phyloP scores from a whole-genome alignment of 2,329 filamentous ascomycete genomes.

The Helminthosporium solani region DNA sequence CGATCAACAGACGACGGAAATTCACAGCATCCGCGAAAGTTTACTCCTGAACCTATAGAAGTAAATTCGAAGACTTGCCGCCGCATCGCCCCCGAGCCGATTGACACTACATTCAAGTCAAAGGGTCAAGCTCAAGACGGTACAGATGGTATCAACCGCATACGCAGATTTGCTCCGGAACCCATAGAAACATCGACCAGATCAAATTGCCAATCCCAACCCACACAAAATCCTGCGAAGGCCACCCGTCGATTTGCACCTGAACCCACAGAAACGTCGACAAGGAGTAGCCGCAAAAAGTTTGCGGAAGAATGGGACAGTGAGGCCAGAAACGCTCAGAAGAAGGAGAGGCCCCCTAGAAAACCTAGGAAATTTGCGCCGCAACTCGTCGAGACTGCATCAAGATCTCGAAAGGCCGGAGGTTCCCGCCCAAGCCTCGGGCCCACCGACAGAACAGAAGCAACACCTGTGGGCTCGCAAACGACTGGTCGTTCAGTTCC shows the following conservation, averaged over 20 bases:
- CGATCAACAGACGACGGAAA: constrained; percentile 31
- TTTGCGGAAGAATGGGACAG: constrained; percentile 21
- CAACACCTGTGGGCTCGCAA: constrained; percentile 54
- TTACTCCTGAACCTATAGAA: constrained; percentile 34
- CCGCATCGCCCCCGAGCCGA: constrained; percentile 67
- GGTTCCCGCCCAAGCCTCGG: constrained; percentile 64
- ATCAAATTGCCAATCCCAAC: constrained; percentile 44
- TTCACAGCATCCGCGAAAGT: constrained; percentile 17
- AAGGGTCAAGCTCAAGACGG: constrained; percentile 51
- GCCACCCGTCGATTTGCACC: constrained; percentile 18
- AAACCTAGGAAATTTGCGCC: constrained; percentile 64
- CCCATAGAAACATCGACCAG: constrained; percentile 5
- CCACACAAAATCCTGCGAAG: constrained; percentile 27
- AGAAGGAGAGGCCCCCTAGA: constrained; percentile 18
- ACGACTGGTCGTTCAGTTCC: constrained; percentile 50
- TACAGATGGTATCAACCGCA: constrained; percentile 3
- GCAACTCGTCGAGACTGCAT: constrained; percentile 77
- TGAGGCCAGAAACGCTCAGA: neutral
- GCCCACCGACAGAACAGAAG: constrained; percentile 71
- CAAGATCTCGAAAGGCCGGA: constrained; percentile 66
- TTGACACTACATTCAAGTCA: constrained; percentile 62
- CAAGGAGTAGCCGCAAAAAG: constrained; percentile 8
- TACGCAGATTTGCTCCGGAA: constrained; percentile 29
- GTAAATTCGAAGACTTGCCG: constrained; percentile 28
- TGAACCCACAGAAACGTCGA: constrained; percentile 6